These are phyloP conservation scores for Xerocomellus dryophilus DNA, from an alignment of 768 basidiomycete genomes.

Conservation along the genomic window DNA sequence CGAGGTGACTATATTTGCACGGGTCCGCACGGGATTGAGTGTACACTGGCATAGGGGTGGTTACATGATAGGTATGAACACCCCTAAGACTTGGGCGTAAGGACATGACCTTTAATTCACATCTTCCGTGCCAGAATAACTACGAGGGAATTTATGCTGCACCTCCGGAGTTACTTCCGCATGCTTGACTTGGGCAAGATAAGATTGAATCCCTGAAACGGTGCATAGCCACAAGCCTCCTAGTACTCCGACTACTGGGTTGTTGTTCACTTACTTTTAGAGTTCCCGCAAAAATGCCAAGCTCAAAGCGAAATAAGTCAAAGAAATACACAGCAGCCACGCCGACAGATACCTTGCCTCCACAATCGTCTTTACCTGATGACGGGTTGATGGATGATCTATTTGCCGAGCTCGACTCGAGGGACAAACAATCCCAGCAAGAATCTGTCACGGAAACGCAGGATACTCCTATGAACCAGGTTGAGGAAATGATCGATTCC, in stretches of 20 bases:
- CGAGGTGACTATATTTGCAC: too few relatives aligned
- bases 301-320: conserved; percentile 53
- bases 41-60: too few relatives aligned
- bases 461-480: conserved; percentile 31
- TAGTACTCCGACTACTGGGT: neutral
- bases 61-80: too few relatives aligned
- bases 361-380: conserved; percentile 34
- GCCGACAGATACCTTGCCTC: conserved; percentile 15
- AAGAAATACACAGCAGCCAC: conserved; percentile 43
- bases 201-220: too few relatives aligned
- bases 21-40: too few relatives aligned
- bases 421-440: conserved; percentile 47
- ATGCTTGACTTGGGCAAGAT: too few relatives aligned
- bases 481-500: conserved; percentile 16
- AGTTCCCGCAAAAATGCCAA: conserved; percentile 10
- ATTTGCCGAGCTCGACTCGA: conserved; percentile 69
- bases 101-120: too few relatives aligned
- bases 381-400: conserved; percentile 74
- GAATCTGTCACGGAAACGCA: conserved; percentile 49
- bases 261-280: too few relatives aligned
- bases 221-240: conserved; percentile 16
- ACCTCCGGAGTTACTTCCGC: too few relatives aligned
- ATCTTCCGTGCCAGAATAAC: too few relatives aligned
- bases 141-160: too few relatives aligned
- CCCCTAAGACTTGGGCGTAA: too few relatives aligned